Conservation (phyloP, 495 filamentous ascomycete genomes). For the Evansstolkia leycettana region DNA sequence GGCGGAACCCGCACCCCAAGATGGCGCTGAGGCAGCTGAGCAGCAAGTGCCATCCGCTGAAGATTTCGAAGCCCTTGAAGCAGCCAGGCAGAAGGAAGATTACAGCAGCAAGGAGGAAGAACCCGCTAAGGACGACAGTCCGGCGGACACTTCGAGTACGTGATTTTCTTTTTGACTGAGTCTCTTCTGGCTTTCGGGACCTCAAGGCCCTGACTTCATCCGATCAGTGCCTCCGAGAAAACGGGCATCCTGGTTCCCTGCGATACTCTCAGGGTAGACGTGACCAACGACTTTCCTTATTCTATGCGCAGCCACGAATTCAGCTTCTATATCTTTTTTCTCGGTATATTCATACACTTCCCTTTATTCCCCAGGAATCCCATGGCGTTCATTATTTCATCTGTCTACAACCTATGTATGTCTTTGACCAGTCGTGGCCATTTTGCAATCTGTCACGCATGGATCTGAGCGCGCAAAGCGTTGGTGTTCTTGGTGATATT, state of each 20-base stretch:
- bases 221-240: conserved; percentile 9
- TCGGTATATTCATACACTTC: too few relatives aligned
- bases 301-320: too few relatives aligned
- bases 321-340: too few relatives aligned
- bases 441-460: too few relatives aligned
- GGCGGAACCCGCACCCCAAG: neutral
- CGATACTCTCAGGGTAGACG: conserved; percentile 14
- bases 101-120: neutral
- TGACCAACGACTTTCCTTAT: too few relatives aligned
- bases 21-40: conserved; percentile 3
- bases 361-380: too few relatives aligned
- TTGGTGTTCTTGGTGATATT: too few relatives aligned
- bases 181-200: neutral
- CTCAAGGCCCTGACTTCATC: conserved; percentile 1
- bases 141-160: conserved; percentile 4
- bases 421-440: too few relatives aligned
- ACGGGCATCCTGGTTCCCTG: conserved; percentile 18
- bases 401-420: too few relatives aligned
- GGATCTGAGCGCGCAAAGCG: too few relatives aligned
- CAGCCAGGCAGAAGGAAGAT: neutral
- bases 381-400: too few relatives aligned
- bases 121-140: conserved; percentile 2
- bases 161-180: conserved; percentile 3
- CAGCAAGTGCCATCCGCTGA: conserved; percentile 15
- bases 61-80: neutral